Evolutionary conservation across 2,329 filamentous ascomycete species (phyloP), one percentile per base, ranked within the genome.

Genomic region (Colletotrichum gloeosporioides): DNA sequence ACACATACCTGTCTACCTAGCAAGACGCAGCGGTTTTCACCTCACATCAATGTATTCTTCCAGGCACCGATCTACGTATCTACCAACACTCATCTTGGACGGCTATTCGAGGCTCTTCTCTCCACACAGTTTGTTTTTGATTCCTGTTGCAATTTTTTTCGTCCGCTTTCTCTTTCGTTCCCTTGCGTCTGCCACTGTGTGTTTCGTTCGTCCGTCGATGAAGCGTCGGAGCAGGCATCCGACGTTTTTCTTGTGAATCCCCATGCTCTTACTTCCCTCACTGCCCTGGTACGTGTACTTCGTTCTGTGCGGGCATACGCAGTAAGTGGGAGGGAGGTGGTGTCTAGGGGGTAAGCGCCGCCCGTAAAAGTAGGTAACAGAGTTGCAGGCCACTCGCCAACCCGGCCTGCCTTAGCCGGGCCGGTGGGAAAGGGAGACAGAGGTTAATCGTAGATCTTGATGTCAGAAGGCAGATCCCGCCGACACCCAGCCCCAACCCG

Each of bases 101-200:
- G 75, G 75, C 75, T 77, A 77, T 77, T 75, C 65, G 75, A 77
- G 71, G 75, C 71, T 77, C 71, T 73, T 53, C 49, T 75, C 59
- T 67, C 75, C 75, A 75, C 71, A 75, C 44, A 71, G 63, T 73
- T 29, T 73, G 22, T 31, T 68, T 32, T 73, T 25, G 39, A 49
- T 64, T 73, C 49, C 25, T 44, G 67, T 53, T 44, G 44, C 61
- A 32, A 36, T 66, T 22, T 39, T 39, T 39, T 53, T 53, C 44
- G n/a, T 53, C 44, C 44, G 18, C n/a, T 12, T 22, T 53, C 44
- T 53, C 44, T 53, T 22, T 53, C n/a, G n/a, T 53, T 53, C 44
- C 44, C 44, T 53, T 22, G n/a, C 10, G n/a, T 53, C n/a, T 53
- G 44, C 44, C 44, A 53, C 34, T 59, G 53, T 61, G 32, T 68